A percentile compares a stretch with the other conserved stretches of the same genome.
Evolutionary conservation across 139 green algal species (phyloP).

Genomic region (Pseudopediastrum boryanum): DNA sequence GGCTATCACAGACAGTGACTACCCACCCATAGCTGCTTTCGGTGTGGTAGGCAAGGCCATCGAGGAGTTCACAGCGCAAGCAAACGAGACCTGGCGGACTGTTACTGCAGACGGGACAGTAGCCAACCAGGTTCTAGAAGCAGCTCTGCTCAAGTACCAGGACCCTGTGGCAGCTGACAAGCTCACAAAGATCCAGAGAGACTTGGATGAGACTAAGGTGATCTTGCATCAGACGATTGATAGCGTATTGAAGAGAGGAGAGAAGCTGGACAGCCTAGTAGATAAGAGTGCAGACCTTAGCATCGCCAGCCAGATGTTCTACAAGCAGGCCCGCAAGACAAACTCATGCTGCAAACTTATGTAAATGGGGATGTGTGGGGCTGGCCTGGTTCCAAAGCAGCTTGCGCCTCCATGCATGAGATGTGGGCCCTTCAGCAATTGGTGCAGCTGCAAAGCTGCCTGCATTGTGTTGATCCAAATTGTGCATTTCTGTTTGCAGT

Average conservation of each 20-base stretch:
- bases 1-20: conserved; percentile 90
- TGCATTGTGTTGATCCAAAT: too few species aligned
- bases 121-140: conserved; percentile 68
- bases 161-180: conserved; percentile 95
- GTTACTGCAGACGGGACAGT: conserved; percentile 61
- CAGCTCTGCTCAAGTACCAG: conserved; percentile 90
- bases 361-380: conserved; percentile 53
- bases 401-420: too few species aligned
- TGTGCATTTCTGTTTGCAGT: too few species aligned
- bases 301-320: conserved; percentile 98
- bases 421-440: too few species aligned
- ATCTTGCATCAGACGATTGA: conserved; percentile 99
- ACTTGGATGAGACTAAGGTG: conserved; percentile 94
- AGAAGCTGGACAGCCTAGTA: conserved; percentile 97
- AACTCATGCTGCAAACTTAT: conserved; percentile 90
- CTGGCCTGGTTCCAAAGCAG: too few species aligned
- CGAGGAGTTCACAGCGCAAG: conserved; percentile 35
- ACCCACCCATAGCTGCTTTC: conserved; percentile 93
- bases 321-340: conserved; percentile 88
- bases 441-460: too few species aligned
- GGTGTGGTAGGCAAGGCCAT: conserved; percentile 83
- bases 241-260: conserved; percentile 92
- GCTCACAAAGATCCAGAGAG: conserved; percentile 95
- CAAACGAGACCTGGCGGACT: conserved; percentile 68
- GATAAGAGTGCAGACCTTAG: conserved; percentile 95